phyloP scores from a whole-genome alignment of 805 yeast genomes.

The Kluyveromyces siamensis region DNA sequence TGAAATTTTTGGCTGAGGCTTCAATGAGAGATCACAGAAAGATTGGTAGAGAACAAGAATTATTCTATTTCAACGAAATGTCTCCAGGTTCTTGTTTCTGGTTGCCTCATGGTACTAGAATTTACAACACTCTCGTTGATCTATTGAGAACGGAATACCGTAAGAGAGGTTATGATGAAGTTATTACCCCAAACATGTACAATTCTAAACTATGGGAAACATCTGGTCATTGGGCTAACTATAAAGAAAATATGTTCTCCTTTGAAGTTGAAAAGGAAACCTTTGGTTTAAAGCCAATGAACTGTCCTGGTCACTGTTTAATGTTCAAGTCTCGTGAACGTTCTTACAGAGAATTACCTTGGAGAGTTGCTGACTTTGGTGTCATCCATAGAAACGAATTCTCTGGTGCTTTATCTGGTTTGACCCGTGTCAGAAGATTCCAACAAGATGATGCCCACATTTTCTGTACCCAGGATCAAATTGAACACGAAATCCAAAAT shows the following conservation, averaged over 20 bases:
- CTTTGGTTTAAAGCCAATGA: slow-evolving; percentile 92
- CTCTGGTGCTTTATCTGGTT: slow-evolving; percentile 88
- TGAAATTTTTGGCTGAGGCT: slow-evolving; percentile 93
- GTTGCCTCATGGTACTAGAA: slow-evolving; percentile 98
- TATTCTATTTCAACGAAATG: slow-evolving; percentile 90
- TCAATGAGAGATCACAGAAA: slow-evolving; percentile 93
- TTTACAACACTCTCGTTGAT: slow-evolving; percentile 79
- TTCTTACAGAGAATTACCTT: slow-evolving; percentile 93
- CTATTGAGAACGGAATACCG: slow-evolving; percentile 77
- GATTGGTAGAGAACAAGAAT: slow-evolving; percentile 93
- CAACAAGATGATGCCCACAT: slow-evolving; percentile 99
- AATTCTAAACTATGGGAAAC: slow-evolving; percentile 97
- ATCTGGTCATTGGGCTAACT: slow-evolving; percentile 98
- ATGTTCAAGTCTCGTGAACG: slow-evolving; percentile 88
- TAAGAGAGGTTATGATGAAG: slow-evolving; percentile 94
- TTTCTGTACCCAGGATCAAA: slow-evolving; percentile 89
- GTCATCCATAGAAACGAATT: slow-evolving; percentile 95
- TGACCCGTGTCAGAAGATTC: slow-evolving; percentile 97
- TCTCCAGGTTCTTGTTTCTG: slow-evolving; percentile 98
- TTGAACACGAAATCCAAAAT: slow-evolving; percentile 73
- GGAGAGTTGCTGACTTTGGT: slow-evolving; percentile 98
- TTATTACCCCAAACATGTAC: slow-evolving; percentile 98
- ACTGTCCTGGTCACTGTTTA: slow-evolving; percentile 88
- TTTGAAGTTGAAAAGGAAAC: slow-evolving; percentile 95
- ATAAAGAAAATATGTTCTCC: slow-evolving; percentile 94